These are phyloP conservation scores for Trichoderma gamsii DNA, from an alignment of 495 filamentous ascomycete species.

Conservation along the genomic window DNA sequence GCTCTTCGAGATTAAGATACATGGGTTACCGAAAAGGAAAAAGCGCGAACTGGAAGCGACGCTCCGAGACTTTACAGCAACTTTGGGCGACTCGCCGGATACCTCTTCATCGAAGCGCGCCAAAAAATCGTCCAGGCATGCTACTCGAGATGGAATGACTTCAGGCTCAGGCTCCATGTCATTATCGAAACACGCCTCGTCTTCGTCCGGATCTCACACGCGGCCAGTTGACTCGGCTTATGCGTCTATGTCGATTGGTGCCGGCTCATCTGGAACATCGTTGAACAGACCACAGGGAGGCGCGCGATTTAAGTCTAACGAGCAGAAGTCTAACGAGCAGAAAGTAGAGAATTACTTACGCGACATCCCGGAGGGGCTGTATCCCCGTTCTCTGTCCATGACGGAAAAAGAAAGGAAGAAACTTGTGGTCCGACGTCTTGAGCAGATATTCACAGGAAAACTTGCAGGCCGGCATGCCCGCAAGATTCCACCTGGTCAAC, in stretches of 20 bases:
- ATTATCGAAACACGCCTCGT: slow-evolving; percentile 40
- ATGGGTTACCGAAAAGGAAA: slow-evolving; percentile 57
- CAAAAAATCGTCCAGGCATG: slow-evolving; percentile 23
- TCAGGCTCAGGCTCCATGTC: slow-evolving; percentile 25
- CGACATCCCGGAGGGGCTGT: slow-evolving; percentile 54
- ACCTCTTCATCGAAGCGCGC: slow-evolving; percentile 30
- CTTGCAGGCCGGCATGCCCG: slow-evolving; percentile 30
- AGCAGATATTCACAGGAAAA: slow-evolving; percentile 75
- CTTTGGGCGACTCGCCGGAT: slow-evolving; percentile 41
- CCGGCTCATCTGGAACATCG: slow-evolving; percentile 33
- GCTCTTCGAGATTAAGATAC: slow-evolving; percentile 70
- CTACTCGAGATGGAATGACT: slow-evolving; percentile 18
- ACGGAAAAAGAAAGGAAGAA: slow-evolving; percentile 65
- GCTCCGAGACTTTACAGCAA: slow-evolving; percentile 58
- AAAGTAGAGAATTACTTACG: slow-evolving; percentile 54
- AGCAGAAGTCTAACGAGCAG: slow-evolving; percentile 45
- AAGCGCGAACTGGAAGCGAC: slow-evolving; percentile 69
- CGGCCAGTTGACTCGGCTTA: slow-evolving; percentile 65
- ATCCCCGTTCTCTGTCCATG: slow-evolving; percentile 48
- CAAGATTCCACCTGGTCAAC: background rate
- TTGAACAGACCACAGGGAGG: slow-evolving; percentile 21
- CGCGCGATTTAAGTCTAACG: slow-evolving; percentile 26
- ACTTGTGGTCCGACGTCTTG: slow-evolving; percentile 61
- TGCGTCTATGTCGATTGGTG: slow-evolving; percentile 60
- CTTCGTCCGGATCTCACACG: slow-evolving; percentile 47